These are phyloP conservation scores for Lagenidium giganteum DNA, from an alignment of 352 stramenopile genomes.

Conservation along the genomic window DNA sequence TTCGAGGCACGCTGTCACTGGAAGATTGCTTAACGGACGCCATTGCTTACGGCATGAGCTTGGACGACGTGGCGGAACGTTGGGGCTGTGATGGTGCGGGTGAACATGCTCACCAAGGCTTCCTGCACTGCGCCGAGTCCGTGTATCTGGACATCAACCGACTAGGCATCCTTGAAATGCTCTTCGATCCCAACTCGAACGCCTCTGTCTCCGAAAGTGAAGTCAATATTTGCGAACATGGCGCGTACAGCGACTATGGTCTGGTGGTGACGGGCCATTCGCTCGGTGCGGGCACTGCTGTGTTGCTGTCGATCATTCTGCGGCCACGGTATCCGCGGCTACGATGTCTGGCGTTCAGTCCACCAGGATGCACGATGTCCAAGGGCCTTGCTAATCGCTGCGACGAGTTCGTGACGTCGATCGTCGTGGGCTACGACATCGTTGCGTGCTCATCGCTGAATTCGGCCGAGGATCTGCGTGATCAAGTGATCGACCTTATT, in stretches of 20 bases:
- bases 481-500: constrained; percentile 71
- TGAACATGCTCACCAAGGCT: constrained; percentile 67
- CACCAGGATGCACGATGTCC: constrained; percentile 62
- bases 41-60: constrained; percentile 62
- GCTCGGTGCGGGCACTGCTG: constrained; percentile 52
- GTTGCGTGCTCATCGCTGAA: constrained; percentile 61
- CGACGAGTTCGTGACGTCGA: constrained; percentile 43
- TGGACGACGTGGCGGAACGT: constrained; percentile 45
- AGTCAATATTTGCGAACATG: constrained; percentile 45
- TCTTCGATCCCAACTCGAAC: constrained; percentile 47
- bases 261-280: constrained; percentile 66
- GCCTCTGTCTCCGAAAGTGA: constrained; percentile 21
- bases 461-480: constrained; percentile 49
- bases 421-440: constrained; percentile 73
- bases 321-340: constrained; percentile 60
- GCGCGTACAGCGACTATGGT: constrained; percentile 51
- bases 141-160: constrained; percentile 61
- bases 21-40: constrained; percentile 77
- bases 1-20: constrained; percentile 69
- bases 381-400: constrained; percentile 40
- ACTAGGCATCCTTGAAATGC: constrained; percentile 60
- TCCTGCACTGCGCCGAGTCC: constrained; percentile 55
- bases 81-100: constrained; percentile 49
- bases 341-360: constrained; percentile 64
- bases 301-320: constrained; percentile 58